Evolutionary conservation across 2,329 filamentous ascomycete species (phyloP), one percentile per base, ranked within the genome.

Genomic region (Verticillium albo-atrum): DNA sequence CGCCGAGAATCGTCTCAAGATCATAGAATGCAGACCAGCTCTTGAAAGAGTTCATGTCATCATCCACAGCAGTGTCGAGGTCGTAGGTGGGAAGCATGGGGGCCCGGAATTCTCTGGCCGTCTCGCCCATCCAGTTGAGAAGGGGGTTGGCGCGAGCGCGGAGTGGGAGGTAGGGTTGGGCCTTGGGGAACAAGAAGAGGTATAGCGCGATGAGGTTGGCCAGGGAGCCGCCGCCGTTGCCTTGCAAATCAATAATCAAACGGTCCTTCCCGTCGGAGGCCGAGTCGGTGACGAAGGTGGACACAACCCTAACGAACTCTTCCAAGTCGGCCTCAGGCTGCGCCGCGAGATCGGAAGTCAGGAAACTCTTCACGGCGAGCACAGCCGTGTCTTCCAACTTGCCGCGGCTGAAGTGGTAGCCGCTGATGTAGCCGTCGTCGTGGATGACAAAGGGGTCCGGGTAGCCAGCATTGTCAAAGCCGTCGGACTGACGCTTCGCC

Each of bases 221-320:
- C 17, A 63, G 35, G 42, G 72, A 70, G 1, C 88, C 88, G 42
- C 88, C 88, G 1, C 75, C 75, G 64, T 90, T 91, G 5, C 76
- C 78, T 6, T 82, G 79, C 10, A 90, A 67, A 63, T 90, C 88
- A 61, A 90, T 81, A 32, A 90, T 77, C 6, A 90, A 75, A 67
- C 82, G 86, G 2, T 75, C 82, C 68, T 85, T 86, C 2, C 77
- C 75, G 2, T 74, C 73, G 2, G 68, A 63, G 47, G 77, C 76
- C 23, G 78, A 78, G 42, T 74, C 71, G 0, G 74, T 71, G 26
- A 87, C 74, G 63, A 87, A 81, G 7, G 60, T 52, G 4, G n/a
- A 28, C 6, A 30, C 23, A 15, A 61, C 58, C 1, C 54, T 28
- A 6, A 53, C 20, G 54, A 60, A 58, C 4, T 63, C 61, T 2